A percentile compares a stretch with the other conserved stretches of the same genome.
These are phyloP conservation scores for Psilocybe tampanensis DNA, from an alignment of 768 basidiomycete genomes.

Conservation along the genomic window DNA sequence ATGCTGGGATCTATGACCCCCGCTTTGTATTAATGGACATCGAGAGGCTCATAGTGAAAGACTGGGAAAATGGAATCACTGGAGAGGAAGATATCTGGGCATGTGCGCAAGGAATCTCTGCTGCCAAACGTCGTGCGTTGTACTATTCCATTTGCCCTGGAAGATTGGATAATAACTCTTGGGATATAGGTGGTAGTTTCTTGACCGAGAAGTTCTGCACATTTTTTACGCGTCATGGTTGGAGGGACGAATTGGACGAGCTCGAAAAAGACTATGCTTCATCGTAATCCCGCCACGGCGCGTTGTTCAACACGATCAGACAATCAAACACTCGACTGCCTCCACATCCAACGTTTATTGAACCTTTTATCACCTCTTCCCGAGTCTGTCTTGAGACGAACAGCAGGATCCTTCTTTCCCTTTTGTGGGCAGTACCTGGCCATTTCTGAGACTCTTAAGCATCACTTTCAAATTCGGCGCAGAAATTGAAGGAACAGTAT, in stretches of 20 bases:
- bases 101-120: constrained; percentile 8
- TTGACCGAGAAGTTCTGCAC: background rate
- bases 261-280: background rate
- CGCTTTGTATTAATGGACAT: constrained; percentile 11
- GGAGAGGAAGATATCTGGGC: constrained; percentile 13
- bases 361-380: too few relatives aligned
- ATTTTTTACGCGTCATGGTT: background rate
- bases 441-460: too few relatives aligned
- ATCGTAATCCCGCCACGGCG: too few relatives aligned
- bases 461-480: too few relatives aligned
- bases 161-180: too few relatives aligned
- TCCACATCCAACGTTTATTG: too few relatives aligned
- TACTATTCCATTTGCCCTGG: background rate
- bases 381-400: too few relatives aligned
- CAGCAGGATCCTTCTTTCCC: too few relatives aligned
- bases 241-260: background rate
- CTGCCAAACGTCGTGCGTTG: background rate
- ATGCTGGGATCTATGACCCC: constrained; percentile 1
- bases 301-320: too few relatives aligned
- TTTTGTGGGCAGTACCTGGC: too few relatives aligned
- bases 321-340: too few relatives aligned
- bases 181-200: background rate
- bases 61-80: constrained; percentile 5
- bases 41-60: background rate
- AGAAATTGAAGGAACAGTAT: too few relatives aligned